These are phyloP conservation scores for Magnolia officinalis DNA, from an alignment of 164 flowering plant species.

Conservation along the genomic window DNA sequence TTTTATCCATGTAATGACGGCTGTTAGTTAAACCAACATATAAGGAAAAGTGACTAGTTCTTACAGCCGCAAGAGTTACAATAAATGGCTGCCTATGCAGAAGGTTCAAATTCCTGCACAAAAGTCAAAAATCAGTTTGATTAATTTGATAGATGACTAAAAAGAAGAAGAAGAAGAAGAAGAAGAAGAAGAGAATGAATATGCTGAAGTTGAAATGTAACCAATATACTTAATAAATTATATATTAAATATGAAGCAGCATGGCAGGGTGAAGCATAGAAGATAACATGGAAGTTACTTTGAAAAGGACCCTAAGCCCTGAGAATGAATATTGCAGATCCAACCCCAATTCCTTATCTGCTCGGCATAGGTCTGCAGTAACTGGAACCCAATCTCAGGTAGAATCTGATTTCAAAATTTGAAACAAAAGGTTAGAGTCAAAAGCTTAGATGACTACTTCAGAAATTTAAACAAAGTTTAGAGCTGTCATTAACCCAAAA, in stretches of 20 bases:
- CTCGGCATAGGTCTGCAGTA: constrained; percentile 70
- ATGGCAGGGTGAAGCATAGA: background rate
- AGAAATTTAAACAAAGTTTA: background rate
- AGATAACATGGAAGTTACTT: constrained; percentile 42
- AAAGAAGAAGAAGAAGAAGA: background rate
- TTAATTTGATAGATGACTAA: background rate
- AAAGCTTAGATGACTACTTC: background rate
- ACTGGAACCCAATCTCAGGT: constrained; percentile 81
- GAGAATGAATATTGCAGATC: constrained; percentile 70
- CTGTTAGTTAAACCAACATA: background rate
- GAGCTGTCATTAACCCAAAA: background rate
- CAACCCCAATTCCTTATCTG: constrained; percentile 87
- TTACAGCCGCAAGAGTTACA: constrained; percentile 72
- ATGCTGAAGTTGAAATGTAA: background rate
- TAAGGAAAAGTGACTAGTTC: background rate
- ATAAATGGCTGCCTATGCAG: constrained; percentile 43
- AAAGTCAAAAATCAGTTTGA: background rate
- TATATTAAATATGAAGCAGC: background rate
- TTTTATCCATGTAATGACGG: background rate
- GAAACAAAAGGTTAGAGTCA: background rate
- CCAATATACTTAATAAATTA: background rate
- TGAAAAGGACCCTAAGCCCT: constrained; percentile 50
- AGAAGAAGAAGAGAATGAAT: background rate
- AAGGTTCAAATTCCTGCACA: constrained; percentile 67
- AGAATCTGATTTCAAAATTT: constrained; percentile 42